These are phyloP conservation scores for Flaveria floridana DNA, from an alignment of 140 eudicot genomes.

Conservation along the genomic window DNA sequence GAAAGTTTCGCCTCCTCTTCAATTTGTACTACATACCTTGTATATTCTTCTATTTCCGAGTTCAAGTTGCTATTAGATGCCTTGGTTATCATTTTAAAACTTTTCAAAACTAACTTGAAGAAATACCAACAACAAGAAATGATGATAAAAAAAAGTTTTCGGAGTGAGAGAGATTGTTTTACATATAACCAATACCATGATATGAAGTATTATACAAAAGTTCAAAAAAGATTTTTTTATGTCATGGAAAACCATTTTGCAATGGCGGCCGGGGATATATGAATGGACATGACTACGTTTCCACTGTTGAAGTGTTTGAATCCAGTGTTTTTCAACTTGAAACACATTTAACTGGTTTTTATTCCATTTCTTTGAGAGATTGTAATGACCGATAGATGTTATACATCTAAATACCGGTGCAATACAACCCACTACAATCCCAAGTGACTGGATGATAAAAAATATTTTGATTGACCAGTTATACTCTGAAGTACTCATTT, in stretches of 20 bases:
- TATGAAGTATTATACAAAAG: background rate
- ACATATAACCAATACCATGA: background rate
- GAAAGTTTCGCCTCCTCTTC: conserved; percentile 24
- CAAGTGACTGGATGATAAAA: background rate
- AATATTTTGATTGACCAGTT: background rate
- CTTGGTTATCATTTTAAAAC: background rate
- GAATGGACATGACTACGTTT: background rate
- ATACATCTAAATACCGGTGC: background rate
- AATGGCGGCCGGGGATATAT: background rate
- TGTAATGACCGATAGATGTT: background rate
- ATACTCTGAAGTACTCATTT: background rate
- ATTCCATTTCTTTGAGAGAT: background rate
- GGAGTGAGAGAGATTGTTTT: background rate
- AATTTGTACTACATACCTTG: conserved; percentile 13
- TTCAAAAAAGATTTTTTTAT: background rate
- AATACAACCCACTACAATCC: background rate
- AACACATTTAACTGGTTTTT: conserved; percentile 1
- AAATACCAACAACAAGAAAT: background rate
- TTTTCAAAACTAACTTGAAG: background rate
- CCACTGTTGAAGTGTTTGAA: background rate
- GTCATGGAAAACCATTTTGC: background rate
- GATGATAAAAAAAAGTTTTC: background rate
- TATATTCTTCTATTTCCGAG: conserved; percentile 13
- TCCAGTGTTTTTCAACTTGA: background rate
- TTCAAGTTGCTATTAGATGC: background rate